Percentiles rank a stretch among this genome's conserved stretches.
phyloP scores from a whole-genome alignment of 139 green algal genomes.

The Coelastrella sp. region DNA sequence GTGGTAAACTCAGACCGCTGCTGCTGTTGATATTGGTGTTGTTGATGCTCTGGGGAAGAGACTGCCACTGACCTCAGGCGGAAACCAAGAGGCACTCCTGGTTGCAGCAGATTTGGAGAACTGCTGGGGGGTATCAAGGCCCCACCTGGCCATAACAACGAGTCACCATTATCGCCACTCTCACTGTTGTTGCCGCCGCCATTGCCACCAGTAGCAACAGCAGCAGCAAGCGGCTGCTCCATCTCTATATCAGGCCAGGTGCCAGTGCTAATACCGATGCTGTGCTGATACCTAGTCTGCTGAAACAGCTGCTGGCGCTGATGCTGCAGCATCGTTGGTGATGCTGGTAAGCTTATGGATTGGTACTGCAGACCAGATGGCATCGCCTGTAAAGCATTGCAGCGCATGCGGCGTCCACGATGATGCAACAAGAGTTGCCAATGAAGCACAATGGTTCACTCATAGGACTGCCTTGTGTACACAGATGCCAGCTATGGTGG shows the following conservation, averaged over 20 bases:
- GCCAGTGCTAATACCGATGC: conserved; percentile 23
- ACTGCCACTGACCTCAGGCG: neutral
- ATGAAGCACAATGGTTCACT: too few species aligned
- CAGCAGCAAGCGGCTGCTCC: conserved; percentile 1
- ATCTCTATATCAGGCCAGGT: conserved; percentile 34
- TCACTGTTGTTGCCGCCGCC: neutral
- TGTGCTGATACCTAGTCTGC: neutral
- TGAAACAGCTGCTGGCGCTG: conserved; percentile 1
- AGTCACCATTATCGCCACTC: neutral
- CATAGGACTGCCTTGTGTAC: too few species aligned
- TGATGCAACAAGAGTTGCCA: neutral
- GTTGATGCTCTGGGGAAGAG: neutral
- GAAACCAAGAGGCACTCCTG: neutral
- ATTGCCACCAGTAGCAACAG: neutral
- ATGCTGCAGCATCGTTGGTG: conserved; percentile 38
- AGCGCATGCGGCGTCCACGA: neutral
- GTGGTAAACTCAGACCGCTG: neutral
- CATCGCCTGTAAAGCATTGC: neutral
- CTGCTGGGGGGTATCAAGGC: neutral
- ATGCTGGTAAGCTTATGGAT: conserved; percentile 12
- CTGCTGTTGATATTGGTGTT: neutral
- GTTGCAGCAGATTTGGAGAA: neutral
- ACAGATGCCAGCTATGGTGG: too few species aligned
- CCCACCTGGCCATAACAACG: neutral
- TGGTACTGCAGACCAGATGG: neutral